Evolutionary conservation across 768 basidiomycete species (phyloP).

Genomic region (Tremella yokohamensis): DNA sequence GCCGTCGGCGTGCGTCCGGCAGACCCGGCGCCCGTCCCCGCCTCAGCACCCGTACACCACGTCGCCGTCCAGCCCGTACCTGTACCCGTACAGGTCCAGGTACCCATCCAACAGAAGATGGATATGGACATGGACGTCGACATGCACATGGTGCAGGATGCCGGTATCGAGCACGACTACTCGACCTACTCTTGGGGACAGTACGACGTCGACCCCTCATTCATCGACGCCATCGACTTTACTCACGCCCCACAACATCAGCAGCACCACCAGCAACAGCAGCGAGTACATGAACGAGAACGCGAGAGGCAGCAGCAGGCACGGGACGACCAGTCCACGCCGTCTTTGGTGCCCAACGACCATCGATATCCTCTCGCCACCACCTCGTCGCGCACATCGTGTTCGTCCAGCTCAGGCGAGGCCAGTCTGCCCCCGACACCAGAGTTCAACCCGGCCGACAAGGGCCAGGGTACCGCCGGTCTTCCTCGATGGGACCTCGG

Average conservation of each 20-base stretch:
- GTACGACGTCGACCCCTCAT: conserved; percentile 2
- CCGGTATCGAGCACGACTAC: background rate
- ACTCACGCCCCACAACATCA: background rate
- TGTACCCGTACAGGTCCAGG: background rate
- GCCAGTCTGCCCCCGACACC: conserved; percentile 35
- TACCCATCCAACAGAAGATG: background rate
- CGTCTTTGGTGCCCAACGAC: conserved; percentile 12
- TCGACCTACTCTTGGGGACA: background rate
- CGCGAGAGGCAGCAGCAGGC: no score
- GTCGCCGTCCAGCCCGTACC: background rate
- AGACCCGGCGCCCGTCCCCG: background rate
- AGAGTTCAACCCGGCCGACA: conserved; percentile 29
- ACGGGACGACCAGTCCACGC: conserved; percentile 14
- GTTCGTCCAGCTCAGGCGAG: conserved; percentile 29
- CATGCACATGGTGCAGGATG: conserved; percentile 2
- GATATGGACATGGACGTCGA: conserved; percentile 3
- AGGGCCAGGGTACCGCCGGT: background rate
- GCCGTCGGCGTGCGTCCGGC: conserved; percentile 24
- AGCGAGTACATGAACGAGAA: background rate
- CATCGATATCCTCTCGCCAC: conserved; percentile 1
- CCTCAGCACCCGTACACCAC: background rate
- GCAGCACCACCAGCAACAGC: background rate
- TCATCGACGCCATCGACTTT: conserved; percentile 29
- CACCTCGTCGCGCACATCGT: conserved; percentile 31
- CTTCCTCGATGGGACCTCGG: conserved; percentile 3